Conservation (phyloP, 2,329 filamentous ascomycete genomes). For the Chaetomium strumarium region DNA sequence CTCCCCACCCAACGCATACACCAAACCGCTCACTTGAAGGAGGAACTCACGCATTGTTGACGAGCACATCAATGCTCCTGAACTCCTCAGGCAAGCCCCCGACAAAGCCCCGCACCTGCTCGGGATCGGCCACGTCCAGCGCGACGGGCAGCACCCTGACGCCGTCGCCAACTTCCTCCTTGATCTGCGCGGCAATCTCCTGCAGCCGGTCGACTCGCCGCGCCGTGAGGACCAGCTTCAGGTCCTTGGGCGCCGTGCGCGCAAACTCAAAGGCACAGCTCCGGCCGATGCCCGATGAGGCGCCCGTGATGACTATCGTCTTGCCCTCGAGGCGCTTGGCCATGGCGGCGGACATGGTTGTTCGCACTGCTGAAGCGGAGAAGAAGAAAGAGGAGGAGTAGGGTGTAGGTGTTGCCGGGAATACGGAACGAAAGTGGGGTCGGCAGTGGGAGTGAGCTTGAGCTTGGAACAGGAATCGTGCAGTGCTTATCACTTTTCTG, state of each 20-base stretch:
- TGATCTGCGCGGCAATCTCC: constrained; percentile 70
- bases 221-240: constrained; percentile 86
- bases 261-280: constrained; percentile 88
- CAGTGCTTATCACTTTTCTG: neutral
- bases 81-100: constrained; percentile 71
- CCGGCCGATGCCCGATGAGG: constrained; percentile 84
- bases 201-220: constrained; percentile 73
- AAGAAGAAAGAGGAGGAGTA: neutral
- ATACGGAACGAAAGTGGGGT: constrained; percentile 9
- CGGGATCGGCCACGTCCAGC: constrained; percentile 78
- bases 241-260: constrained; percentile 67
- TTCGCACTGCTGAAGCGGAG: constrained; percentile 6
- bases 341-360: constrained; percentile 56
- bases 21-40: neutral
- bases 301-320: constrained; percentile 86
- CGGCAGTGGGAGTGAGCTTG: neutral
- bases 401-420: neutral
- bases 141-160: constrained; percentile 78
- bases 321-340: constrained; percentile 85
- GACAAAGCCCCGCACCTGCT: constrained; percentile 69
- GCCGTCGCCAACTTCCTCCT: constrained; percentile 66
- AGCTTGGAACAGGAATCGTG: neutral
- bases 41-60: constrained; percentile 83
- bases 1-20: neutral
- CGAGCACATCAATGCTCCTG: constrained; percentile 76